Percentiles rank a stretch among this genome's conserved stretches.
phyloP scores from a whole-genome alignment of 495 filamentous ascomycete genomes.

The Hyphodiscus hymeniophilus region DNA sequence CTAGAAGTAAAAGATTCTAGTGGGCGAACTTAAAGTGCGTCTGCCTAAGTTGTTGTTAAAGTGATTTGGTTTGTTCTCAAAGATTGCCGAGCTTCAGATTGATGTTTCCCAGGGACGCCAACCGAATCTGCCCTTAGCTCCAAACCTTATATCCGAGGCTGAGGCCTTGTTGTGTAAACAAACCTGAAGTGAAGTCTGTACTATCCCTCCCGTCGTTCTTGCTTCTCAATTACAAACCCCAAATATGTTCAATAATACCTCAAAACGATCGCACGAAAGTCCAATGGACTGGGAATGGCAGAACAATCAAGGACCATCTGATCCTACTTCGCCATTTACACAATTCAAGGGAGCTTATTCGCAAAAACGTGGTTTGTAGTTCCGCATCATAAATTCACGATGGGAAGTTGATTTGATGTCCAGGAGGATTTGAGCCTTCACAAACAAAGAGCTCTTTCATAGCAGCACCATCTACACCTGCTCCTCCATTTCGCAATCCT shows the following conservation, averaged over 20 bases:
- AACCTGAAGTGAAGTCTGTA: neutral
- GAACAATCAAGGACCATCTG: constrained; percentile 40
- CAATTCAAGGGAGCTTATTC: constrained; percentile 39
- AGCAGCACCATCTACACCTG: constrained; percentile 26
- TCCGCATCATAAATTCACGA: neutral
- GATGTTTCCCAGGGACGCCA: constrained; percentile 12
- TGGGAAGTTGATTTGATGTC: constrained; percentile 17
- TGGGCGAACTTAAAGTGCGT: neutral
- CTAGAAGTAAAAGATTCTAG: no score
- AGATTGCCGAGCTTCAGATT: neutral
- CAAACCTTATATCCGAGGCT: neutral
- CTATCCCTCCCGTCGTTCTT: neutral
- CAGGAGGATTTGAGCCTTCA: constrained; percentile 19
- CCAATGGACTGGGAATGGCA: constrained; percentile 68
- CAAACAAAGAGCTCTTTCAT: constrained; percentile 23
- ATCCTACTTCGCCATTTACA: constrained; percentile 51
- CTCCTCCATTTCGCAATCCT: constrained; percentile 50
- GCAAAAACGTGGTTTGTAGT: constrained; percentile 39
- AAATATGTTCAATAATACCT: constrained; percentile 19
- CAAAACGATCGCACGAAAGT: constrained; percentile 38
- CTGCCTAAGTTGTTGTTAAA: neutral
- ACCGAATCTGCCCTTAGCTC: neutral
- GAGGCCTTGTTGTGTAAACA: neutral
- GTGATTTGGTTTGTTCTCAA: neutral
- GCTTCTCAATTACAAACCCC: neutral